These are phyloP conservation scores for Boletus bicolor DNA, from an alignment of 768 basidiomycete genomes.

Conservation along the genomic window DNA sequence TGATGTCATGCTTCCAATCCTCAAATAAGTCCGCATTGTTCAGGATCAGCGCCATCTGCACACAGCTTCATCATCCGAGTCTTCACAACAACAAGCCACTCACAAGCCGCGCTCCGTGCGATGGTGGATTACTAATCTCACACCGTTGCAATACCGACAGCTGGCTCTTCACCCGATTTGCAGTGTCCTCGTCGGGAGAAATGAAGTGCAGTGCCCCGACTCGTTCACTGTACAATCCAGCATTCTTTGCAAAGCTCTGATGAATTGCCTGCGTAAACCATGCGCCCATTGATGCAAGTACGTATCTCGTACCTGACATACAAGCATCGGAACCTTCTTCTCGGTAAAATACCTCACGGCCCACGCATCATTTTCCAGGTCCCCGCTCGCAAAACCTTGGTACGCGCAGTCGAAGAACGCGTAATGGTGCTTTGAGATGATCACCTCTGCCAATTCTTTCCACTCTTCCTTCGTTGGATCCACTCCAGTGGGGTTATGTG, in stretches of 20 bases:
- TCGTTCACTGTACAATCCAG: conserved; percentile 92
- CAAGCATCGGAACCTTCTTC: conserved; percentile 67
- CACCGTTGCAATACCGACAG: conserved; percentile 88
- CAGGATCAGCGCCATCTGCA: conserved; percentile 75
- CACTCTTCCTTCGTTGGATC: conserved; percentile 91
- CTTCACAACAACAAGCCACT: conserved; percentile 26
- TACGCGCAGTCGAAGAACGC: conserved; percentile 96
- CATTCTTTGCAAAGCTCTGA: conserved; percentile 97
- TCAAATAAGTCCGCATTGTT: conserved; percentile 70
- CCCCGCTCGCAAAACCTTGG: conserved; percentile 94
- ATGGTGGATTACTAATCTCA: conserved; percentile 93
- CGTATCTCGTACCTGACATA: conserved; percentile 71
- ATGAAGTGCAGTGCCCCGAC: conserved; percentile 92
- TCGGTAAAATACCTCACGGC: conserved; percentile 86
- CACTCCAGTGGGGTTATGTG: conserved; percentile 96
- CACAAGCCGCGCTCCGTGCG: conserved; percentile 86
- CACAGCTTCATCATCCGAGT: background rate
- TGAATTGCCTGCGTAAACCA: conserved; percentile 8
- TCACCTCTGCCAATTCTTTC: conserved; percentile 68
- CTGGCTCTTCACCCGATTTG: conserved; percentile 76
- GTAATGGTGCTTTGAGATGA: conserved; percentile 73
- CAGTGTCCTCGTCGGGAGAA: conserved; percentile 58
- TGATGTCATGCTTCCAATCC: conserved; percentile 89
- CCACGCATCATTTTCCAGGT: conserved; percentile 87
- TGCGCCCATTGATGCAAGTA: background rate